Percentiles rank a stretch among this genome's conserved stretches.
phyloP scores from a whole-genome alignment of 1,139 yeast species.

The Scheffersomyces parashehatae region DNA sequence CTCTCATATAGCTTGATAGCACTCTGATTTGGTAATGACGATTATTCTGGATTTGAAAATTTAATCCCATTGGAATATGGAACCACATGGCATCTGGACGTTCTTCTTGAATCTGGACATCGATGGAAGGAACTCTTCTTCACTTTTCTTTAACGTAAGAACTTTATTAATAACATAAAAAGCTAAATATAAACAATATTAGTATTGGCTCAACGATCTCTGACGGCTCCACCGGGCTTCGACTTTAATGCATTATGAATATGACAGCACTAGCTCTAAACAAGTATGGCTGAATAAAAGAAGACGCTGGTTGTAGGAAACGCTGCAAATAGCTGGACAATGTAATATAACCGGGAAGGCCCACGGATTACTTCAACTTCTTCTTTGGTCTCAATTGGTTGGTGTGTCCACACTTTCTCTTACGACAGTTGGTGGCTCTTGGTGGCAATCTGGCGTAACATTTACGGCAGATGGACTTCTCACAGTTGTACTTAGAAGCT shows the following conservation, averaged over 20 bases:
- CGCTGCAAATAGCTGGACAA: too few relatives aligned
- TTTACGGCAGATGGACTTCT: slow-evolving; percentile 97
- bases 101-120: too few relatives aligned
- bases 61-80: too few relatives aligned
- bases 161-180: slow-evolving; percentile 1
- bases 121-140: too few relatives aligned
- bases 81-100: too few relatives aligned
- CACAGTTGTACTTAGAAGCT: slow-evolving; percentile 99
- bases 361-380: slow-evolving; percentile 86
- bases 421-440: slow-evolving; percentile 99
- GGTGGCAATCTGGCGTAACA: slow-evolving; percentile 99
- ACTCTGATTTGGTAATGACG: too few relatives aligned
- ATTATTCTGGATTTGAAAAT: too few relatives aligned
- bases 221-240: background rate
- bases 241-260: background rate
- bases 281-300: too few relatives aligned
- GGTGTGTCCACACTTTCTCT: slow-evolving; percentile 99
- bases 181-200: slow-evolving; percentile 1
- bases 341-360: background rate
- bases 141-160: background rate
- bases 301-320: too few relatives aligned
- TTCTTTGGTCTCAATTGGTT: slow-evolving; percentile 99
- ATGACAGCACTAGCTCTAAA: background rate
- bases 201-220: background rate
- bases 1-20: too few relatives aligned